phyloP scores from a whole-genome alignment of 345 rosid species.

The Linum tenue region DNA sequence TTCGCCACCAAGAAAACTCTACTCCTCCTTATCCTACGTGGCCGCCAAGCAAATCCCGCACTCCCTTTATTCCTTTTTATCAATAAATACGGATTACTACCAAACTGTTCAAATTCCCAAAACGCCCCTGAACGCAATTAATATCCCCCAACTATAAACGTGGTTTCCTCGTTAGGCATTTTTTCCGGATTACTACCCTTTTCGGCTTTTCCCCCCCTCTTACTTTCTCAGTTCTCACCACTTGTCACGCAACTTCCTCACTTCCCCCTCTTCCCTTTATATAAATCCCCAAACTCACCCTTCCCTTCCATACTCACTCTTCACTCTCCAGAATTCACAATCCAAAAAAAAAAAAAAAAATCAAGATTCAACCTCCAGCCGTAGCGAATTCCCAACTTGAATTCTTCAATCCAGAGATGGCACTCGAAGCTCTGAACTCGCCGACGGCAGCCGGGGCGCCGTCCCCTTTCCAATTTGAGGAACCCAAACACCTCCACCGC shows the following conservation, averaged over 20 bases:
- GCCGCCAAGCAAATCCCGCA: too few species aligned
- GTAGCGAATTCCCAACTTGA: neutral
- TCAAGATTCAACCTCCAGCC: neutral
- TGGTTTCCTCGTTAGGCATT: too few species aligned
- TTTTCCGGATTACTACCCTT: too few species aligned
- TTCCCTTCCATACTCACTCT: neutral
- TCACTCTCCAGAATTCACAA: neutral
- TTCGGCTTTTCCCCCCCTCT: too few species aligned
- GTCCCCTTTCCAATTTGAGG: neutral
- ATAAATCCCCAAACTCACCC: neutral
- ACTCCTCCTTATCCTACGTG: too few species aligned
- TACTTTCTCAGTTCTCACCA: neutral
- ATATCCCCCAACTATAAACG: too few species aligned
- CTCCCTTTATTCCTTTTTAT: too few species aligned
- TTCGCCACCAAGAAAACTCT: too few species aligned
- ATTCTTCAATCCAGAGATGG: neutral
- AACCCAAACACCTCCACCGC: neutral
- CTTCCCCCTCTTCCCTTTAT: neutral
- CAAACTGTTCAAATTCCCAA: too few species aligned
- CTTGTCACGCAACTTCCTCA: slow-evolving; percentile 2
- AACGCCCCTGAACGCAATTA: too few species aligned
- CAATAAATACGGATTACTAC: too few species aligned
- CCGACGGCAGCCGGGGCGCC: neutral
- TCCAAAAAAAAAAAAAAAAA: neutral
- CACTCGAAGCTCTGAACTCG: neutral